Evolutionary conservation across 1,284 basidiomycete genomes (phyloP).

Genomic region (Peniophora sp.): DNA sequence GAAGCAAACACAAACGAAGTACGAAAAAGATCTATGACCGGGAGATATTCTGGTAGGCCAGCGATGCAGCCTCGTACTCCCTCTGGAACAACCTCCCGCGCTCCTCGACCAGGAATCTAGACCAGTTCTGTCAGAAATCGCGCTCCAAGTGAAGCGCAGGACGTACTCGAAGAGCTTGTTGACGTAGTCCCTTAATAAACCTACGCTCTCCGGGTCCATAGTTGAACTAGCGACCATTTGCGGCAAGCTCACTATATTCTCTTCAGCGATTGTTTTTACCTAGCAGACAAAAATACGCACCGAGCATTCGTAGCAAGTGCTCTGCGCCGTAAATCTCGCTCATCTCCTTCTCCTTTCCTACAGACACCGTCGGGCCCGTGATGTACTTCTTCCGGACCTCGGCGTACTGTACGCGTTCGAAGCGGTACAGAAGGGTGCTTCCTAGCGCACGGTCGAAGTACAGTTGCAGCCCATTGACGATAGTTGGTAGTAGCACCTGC

Average conservation of each 20-base stretch:
- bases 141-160: not conserved
- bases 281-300: constrained; percentile 38
- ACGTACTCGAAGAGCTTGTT: constrained; percentile 84
- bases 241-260: constrained; percentile 54
- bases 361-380: constrained; percentile 58
- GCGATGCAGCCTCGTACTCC: constrained; percentile 66
- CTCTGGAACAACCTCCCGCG: constrained; percentile 59
- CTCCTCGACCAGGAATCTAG: constrained; percentile 64
- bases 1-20: not conserved
- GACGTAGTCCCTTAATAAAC: constrained; percentile 82
- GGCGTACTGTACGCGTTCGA: constrained; percentile 90
- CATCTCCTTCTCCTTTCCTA: constrained; percentile 78
- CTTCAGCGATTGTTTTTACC: not conserved
- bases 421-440: constrained; percentile 87
- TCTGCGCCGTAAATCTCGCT: constrained; percentile 92
- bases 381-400: constrained; percentile 74
- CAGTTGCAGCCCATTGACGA: constrained; percentile 82
- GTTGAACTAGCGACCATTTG: constrained; percentile 84
- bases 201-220: constrained; percentile 86
- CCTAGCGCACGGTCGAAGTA: constrained; percentile 94
- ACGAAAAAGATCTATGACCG: constrained; percentile 37
- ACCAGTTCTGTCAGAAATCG: constrained; percentile 4
- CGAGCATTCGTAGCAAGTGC: constrained; percentile 87
- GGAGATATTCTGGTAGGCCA: constrained; percentile 70
- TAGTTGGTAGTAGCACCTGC: constrained; percentile 61